Evolutionary conservation across 306 rosid species (phyloP).

Genomic region (Casuarina glauca): DNA sequence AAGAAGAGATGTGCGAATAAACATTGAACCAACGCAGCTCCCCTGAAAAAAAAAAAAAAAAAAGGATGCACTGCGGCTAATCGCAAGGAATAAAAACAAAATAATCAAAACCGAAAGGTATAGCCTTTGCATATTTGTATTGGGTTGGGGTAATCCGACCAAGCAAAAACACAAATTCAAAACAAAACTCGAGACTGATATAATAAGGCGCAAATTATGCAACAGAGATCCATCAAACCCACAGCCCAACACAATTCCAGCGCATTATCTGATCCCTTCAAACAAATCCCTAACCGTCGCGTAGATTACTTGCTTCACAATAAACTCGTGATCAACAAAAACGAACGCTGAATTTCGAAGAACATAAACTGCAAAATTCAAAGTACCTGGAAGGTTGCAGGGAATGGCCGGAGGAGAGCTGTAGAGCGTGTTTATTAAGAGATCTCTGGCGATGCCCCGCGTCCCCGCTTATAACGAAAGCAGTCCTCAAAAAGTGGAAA

Average conservation of each 20-base stretch:
- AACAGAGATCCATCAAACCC: not conserved
- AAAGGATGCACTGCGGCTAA: not conserved
- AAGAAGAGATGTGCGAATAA: not conserved
- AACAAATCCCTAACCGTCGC: not conserved
- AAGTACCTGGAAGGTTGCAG: conserved; percentile 40
- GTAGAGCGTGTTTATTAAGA: conserved; percentile 9
- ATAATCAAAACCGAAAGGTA: conserved; percentile 7
- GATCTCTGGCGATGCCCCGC: not conserved
- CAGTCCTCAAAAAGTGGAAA: not conserved
- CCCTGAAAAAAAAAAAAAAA: not conserved
- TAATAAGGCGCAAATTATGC: not conserved
- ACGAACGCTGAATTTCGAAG: not conserved
- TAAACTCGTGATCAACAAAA: not conserved
- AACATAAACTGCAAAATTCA: not conserved
- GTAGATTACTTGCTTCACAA: not conserved
- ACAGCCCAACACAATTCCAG: not conserved
- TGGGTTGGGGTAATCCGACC: not conserved
- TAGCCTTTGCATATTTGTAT: not conserved
- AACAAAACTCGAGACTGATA: not conserved
- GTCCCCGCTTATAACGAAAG: conserved; percentile 24
- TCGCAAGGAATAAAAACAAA: not conserved
- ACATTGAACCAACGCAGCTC: not conserved
- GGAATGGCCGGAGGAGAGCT: not conserved
- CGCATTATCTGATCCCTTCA: not conserved
- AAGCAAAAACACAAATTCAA: not conserved